Percentiles rank a stretch among this genome's conserved stretches.
These are phyloP conservation scores for Colletotrichum sansevieriae DNA, from an alignment of 2,329 filamentous ascomycete species.

Conservation along the genomic window DNA sequence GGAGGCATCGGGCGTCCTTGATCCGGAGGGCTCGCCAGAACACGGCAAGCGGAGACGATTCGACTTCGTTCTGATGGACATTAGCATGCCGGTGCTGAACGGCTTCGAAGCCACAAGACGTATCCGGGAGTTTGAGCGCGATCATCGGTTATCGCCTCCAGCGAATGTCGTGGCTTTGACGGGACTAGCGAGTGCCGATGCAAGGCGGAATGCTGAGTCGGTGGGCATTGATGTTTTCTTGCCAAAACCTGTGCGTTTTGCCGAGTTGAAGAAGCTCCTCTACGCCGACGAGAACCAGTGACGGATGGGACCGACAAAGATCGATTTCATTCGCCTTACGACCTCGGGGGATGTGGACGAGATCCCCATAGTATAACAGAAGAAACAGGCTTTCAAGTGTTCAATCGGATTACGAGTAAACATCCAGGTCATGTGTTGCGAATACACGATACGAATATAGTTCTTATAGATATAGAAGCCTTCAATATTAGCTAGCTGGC, in stretches of 20 bases:
- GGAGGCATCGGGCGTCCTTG: conserved; percentile 41
- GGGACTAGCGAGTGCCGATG: conserved; percentile 63
- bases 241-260: conserved; percentile 63
- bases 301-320: no score
- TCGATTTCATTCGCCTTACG: no score
- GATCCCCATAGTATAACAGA: no score
- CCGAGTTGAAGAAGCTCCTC: conserved; percentile 56
- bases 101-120: conserved; percentile 61
- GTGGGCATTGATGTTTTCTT: conserved; percentile 64
- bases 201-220: conserved; percentile 61
- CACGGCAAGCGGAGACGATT: conserved; percentile 44
- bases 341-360: no score
- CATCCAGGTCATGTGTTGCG: no score
- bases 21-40: not conserved
- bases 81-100: conserved; percentile 69
- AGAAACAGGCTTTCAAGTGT: no score
- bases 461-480: no score
- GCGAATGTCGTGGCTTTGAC: conserved; percentile 64
- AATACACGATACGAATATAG: no score
- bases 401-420: no score
- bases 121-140: conserved; percentile 62
- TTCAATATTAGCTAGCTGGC: no score
- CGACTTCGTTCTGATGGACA: conserved; percentile 59
- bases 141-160: conserved; percentile 54
- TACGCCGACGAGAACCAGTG: conserved; percentile 10